Percentiles rank a stretch among this genome's conserved stretches.
phyloP scores from a whole-genome alignment of 371 early-diverging fungal species.

The Mucor plumbeus region DNA sequence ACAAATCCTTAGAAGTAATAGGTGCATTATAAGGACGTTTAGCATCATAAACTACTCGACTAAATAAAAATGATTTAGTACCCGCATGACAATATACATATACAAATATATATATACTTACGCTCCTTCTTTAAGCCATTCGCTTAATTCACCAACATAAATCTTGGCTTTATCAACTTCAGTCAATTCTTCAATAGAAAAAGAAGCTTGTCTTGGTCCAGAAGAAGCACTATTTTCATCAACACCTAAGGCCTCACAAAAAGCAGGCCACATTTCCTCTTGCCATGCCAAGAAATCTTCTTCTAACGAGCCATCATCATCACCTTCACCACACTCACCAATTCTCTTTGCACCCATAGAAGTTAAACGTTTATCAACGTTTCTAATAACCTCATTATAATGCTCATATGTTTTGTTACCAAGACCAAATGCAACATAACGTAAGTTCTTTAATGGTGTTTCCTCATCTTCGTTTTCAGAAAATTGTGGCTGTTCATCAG shows the following conservation, averaged over 20 bases:
- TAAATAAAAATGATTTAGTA: slow-evolving; percentile 15
- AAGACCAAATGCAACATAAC: slow-evolving; percentile 90
- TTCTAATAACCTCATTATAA: slow-evolving; percentile 84
- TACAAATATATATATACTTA: slow-evolving; percentile 22
- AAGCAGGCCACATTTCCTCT: slow-evolving; percentile 78
- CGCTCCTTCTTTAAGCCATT: slow-evolving; percentile 34
- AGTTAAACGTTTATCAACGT: slow-evolving; percentile 66
- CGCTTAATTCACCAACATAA: slow-evolving; percentile 67
- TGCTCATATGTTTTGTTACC: slow-evolving; percentile 98
- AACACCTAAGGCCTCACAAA: slow-evolving; percentile 77
- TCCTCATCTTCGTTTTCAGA: slow-evolving; percentile 55
- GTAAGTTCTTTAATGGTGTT: slow-evolving; percentile 62
- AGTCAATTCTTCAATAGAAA: slow-evolving; percentile 48
- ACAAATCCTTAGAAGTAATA: slow-evolving; percentile 70
- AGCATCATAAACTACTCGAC: slow-evolving; percentile 64
- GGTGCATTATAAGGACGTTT: slow-evolving; percentile 83
- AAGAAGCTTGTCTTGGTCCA: slow-evolving; percentile 52
- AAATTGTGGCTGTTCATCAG: slow-evolving; percentile 74
- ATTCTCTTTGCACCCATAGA: slow-evolving; percentile 80
- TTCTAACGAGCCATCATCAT: slow-evolving; percentile 94
- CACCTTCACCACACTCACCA: slow-evolving; percentile 91
- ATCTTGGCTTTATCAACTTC: slow-evolving; percentile 44
- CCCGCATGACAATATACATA: background rate
- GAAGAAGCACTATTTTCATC: slow-evolving; percentile 52
- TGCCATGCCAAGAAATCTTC: slow-evolving; percentile 96